Base-by-base conservation (phyloP, 306 rosid genomes). In the Acacia confusa region DNA sequence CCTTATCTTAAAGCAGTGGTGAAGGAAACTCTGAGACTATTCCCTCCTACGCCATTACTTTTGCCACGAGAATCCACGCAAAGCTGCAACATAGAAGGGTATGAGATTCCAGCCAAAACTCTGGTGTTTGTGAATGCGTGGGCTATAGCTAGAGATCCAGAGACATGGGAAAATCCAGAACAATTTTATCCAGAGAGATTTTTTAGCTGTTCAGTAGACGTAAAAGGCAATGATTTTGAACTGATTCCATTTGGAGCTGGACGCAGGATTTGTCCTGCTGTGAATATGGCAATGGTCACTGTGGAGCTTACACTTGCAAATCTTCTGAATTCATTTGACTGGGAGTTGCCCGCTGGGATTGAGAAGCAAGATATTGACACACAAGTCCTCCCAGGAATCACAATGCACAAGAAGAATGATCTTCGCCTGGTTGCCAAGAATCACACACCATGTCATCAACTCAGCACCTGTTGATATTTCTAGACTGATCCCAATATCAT, bases 141-240 rank as follows among this genome's bases (percentile, higher is more conserved):
- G 88, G 85, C 82, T 1, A 82, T 87, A 48, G 88, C 69, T 13
- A 82, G 82, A 28, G 90, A 87, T 38, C 86, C 88, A 0, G 82
- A 87, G 74, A 27, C 24, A 2, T 82, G 81, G 81, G 66, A 82
- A 77, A 73, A 85, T 4, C 20, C 90, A 0, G 79, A 82, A 36
- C 60, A 85, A 6, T 87, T 87, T 74, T 30, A 64, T 6, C 88
- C 85, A 5, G 79, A 87, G 14, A 87, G 88, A 28, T 85, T 85
- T 45, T 1, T 82, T 2, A 40, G 2, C n/a, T 60, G 36, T 36
- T 63, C 57, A 14, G 30, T 82, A 3, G 86, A 87, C 9, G 52
- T 66, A 2, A 85, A 69, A 47, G 88, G 83, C 0, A 79, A 28
- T 0, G 64, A 85, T 65, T 87, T 79, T 61, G 90, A 76, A 77